Conservation (phyloP, 495 filamentous ascomycete genomes). For the Tirmania nivea region DNA sequence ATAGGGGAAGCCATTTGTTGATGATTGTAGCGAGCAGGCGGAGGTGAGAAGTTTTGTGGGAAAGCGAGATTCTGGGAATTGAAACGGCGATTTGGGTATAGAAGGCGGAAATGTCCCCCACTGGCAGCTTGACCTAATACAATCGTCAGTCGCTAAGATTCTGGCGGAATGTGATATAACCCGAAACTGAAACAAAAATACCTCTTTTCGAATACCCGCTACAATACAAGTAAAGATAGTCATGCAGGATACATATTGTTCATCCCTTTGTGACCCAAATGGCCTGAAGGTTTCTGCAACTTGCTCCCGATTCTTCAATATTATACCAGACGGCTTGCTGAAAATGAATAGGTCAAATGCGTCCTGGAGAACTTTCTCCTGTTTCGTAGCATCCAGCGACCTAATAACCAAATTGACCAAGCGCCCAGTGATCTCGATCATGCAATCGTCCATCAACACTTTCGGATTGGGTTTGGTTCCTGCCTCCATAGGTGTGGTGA, state of each 20-base stretch:
- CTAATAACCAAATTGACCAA: slow-evolving; percentile 40
- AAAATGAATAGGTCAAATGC: slow-evolving; percentile 34
- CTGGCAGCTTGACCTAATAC: slow-evolving; percentile 7
- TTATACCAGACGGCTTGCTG: slow-evolving; percentile 10
- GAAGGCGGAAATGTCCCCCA: slow-evolving; percentile 4
- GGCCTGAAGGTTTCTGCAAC: slow-evolving; percentile 11
- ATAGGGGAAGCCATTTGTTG: slow-evolving; percentile 33
- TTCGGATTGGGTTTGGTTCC: slow-evolving; percentile 21
- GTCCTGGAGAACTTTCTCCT: slow-evolving; percentile 32
- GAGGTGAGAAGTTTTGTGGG: slow-evolving; percentile 28
- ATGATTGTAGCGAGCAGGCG: slow-evolving; percentile 38
- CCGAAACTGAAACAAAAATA: slow-evolving; percentile 4
- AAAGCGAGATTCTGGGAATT: slow-evolving; percentile 5
- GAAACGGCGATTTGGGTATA: slow-evolving; percentile 2
- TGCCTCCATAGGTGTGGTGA: slow-evolving; percentile 9
- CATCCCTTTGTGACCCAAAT: slow-evolving; percentile 11
- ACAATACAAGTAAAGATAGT: slow-evolving; percentile 41
- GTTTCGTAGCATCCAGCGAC: slow-evolving; percentile 30
- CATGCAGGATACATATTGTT: slow-evolving; percentile 28
- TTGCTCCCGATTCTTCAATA: slow-evolving; percentile 1
- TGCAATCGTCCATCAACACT: slow-evolving; percentile 31
- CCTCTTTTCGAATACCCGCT: slow-evolving; percentile 32
- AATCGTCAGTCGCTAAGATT: neutral
- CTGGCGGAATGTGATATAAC: no score
- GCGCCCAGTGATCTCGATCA: slow-evolving; percentile 40